Evolutionary conservation across 768 basidiomycete species (phyloP), one percentile per base, ranked within the genome.

Genomic region (Sporobolomyces roseus): DNA sequence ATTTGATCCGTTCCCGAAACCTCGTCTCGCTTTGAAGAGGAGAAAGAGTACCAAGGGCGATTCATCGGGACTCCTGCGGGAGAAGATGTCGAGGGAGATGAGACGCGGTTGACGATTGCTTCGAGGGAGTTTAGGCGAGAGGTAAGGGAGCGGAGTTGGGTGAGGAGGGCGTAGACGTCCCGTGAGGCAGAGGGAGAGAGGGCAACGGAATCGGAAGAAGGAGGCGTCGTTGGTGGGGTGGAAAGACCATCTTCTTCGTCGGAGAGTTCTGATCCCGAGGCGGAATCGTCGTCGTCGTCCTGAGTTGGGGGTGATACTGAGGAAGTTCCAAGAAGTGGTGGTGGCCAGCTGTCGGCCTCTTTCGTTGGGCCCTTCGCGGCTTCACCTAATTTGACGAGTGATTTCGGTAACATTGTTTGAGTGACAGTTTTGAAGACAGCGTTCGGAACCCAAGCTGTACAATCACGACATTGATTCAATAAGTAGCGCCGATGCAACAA

Each of bases 321-420:
- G 43, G 35, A 29, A 0, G 53, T 19, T 1, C 72, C 72, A 46
- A 75, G 70, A 12, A 73, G 17, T 0, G 71, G 74, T 2, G 75
- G 75, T 3, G 72, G 67, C 65, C 65, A 76, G 2, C 56, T 55
- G 41, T 63, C 59, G 30, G 59, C 58, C n/a, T 46, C 45, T 65
- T 13, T 61, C 25, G 49, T 46, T 14, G 27, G 29, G 8, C 41
- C 35, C 10, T 49, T 36, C 21, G 25, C 75, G 0, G 70, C 58
- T 12, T 49, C 59, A 25, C 74, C 72, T 30, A 76, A 66, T 52
- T 74, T 73, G 54, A 65, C 46, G 7, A 76, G 66, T 10, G 64
- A 61, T 30, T 74, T 76, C 14, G 75, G 75, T 4, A 76, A 62
- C 58, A 75, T 55, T 10, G 66, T 73, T 38, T 73, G 66, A 1